Percentiles rank a stretch among this genome's conserved stretches.
These are phyloP conservation scores for Debaryomyces hansenii DNA, from an alignment of 805 yeast species.

Conservation along the genomic window DNA sequence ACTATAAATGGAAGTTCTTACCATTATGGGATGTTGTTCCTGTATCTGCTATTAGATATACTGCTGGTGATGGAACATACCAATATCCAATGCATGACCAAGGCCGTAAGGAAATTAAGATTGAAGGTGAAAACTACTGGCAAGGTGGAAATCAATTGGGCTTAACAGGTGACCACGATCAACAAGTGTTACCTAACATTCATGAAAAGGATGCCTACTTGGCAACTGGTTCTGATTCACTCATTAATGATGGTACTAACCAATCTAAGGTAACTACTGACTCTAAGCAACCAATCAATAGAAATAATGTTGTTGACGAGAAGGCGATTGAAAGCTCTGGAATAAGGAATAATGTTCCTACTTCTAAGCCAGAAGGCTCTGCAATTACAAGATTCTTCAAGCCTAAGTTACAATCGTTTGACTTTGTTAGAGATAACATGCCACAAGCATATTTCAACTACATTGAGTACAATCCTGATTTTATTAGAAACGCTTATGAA, in stretches of 20 bases:
- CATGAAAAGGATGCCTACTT: constrained; percentile 20
- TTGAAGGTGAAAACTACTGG: constrained; percentile 51
- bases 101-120: constrained; percentile 58
- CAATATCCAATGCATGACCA: constrained; percentile 66
- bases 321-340: background rate
- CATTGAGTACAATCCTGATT: constrained; percentile 41
- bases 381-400: constrained; percentile 43
- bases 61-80: constrained; percentile 41
- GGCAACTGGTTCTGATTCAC: constrained; percentile 23
- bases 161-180: constrained; percentile 16
- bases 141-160: constrained; percentile 45
- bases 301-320: constrained; percentile 5
- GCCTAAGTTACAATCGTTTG: constrained; percentile 51
- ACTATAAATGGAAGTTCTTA: constrained; percentile 56
- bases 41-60: constrained; percentile 55
- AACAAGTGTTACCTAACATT: constrained; percentile 22
- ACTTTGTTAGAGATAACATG: constrained; percentile 41
- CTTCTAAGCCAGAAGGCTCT: constrained; percentile 22
- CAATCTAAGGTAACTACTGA: background rate
- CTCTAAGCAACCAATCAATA: background rate
- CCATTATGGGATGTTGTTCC: constrained; percentile 72
- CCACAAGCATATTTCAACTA: constrained; percentile 43
- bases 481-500: constrained; percentile 44
- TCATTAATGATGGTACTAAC: constrained; percentile 13
- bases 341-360: background rate